Percentiles rank a stretch among this genome's conserved stretches.
phyloP scores from a whole-genome alignment of 805 yeast genomes.

The Metschnikowia cerradonensis region DNA sequence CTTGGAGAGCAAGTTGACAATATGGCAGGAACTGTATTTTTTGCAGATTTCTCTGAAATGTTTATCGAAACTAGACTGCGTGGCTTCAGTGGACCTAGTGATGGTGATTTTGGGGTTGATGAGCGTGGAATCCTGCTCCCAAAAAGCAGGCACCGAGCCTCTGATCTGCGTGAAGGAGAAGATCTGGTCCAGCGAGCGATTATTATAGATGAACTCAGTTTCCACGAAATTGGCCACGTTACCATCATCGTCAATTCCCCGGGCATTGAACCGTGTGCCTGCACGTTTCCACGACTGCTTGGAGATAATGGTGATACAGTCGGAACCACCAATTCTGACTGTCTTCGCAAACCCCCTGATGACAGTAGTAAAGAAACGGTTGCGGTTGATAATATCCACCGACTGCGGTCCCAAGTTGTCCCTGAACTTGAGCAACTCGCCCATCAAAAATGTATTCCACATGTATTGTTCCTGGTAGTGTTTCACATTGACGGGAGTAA shows the following conservation, averaged over 20 bases:
- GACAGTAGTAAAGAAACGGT: slow-evolving; percentile 82
- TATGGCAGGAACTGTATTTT: slow-evolving; percentile 83
- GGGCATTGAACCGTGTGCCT: slow-evolving; percentile 21
- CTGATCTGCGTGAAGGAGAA: slow-evolving; percentile 86
- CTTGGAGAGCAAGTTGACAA: slow-evolving; percentile 75
- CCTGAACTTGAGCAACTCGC: slow-evolving; percentile 72
- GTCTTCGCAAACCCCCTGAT: slow-evolving; percentile 95
- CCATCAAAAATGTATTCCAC: slow-evolving; percentile 95
- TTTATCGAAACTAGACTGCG: slow-evolving; percentile 81
- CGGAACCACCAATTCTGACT: slow-evolving; percentile 38
- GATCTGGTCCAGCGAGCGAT: slow-evolving; percentile 41
- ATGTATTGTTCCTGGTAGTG: slow-evolving; percentile 79
- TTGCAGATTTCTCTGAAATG: slow-evolving; percentile 71
- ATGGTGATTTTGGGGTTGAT: slow-evolving; percentile 88
- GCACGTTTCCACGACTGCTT: slow-evolving; percentile 83
- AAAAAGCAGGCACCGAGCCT: slow-evolving; percentile 93
- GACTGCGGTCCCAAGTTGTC: slow-evolving; percentile 61
- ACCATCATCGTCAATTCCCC: slow-evolving; percentile 21
- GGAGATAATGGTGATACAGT: slow-evolving; percentile 72
- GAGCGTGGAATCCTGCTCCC: slow-evolving; percentile 95
- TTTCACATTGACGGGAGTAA: slow-evolving; percentile 13
- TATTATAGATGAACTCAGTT: slow-evolving; percentile 73
- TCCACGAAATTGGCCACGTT: slow-evolving; percentile 22
- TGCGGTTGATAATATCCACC: slow-evolving; percentile 61
- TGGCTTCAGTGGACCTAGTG: slow-evolving; percentile 86